Evolutionary conservation across 495 filamentous ascomycete genomes (phyloP).

Genomic region (Halenospora varia): DNA sequence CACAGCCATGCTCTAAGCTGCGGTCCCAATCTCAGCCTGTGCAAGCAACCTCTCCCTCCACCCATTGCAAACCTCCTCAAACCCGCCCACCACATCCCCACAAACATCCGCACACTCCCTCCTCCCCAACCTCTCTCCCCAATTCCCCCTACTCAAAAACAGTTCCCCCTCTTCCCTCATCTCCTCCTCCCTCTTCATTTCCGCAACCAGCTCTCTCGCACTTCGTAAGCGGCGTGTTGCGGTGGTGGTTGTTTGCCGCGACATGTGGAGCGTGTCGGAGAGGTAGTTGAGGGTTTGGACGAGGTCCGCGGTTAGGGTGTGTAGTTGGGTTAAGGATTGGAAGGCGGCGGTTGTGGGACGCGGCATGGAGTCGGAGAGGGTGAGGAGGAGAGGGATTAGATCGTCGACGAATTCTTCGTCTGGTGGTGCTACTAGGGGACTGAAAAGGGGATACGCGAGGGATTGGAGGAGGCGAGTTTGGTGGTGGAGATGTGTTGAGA

Average conservation of each 20-base stretch:
- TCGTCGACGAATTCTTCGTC: conserved; percentile 59
- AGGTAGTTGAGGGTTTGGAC: conserved; percentile 76
- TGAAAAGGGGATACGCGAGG: conserved; percentile 70
- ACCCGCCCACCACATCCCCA: conserved; percentile 83
- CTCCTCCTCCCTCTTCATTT: conserved; percentile 79
- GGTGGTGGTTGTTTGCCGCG: conserved; percentile 75
- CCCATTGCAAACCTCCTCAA: conserved; percentile 75
- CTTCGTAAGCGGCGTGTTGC: conserved; percentile 72
- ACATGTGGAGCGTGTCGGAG: conserved; percentile 92
- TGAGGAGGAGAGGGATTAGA: conserved; percentile 59
- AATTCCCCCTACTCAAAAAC: conserved; percentile 76
- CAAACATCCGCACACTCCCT: conserved; percentile 78
- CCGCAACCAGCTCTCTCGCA: conserved; percentile 75
- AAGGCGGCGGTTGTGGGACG: conserved; percentile 47
- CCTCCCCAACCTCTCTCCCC: conserved; percentile 67
- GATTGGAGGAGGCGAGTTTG: conserved; percentile 79
- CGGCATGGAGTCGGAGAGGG: conserved; percentile 50
- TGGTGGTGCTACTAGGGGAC: conserved; percentile 48
- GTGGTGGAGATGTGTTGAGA: conserved; percentile 78
- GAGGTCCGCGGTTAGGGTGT: conserved; percentile 69
- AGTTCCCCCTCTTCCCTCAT: conserved; percentile 71
- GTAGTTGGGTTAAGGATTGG: conserved; percentile 55
- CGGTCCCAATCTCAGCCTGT: conserved; percentile 29
- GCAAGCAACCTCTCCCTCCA: conserved; percentile 48
- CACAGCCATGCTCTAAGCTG: too few species aligned